phyloP scores from a whole-genome alignment of 805 yeast species.

The Vanderwaltozyma yarrowii region DNA sequence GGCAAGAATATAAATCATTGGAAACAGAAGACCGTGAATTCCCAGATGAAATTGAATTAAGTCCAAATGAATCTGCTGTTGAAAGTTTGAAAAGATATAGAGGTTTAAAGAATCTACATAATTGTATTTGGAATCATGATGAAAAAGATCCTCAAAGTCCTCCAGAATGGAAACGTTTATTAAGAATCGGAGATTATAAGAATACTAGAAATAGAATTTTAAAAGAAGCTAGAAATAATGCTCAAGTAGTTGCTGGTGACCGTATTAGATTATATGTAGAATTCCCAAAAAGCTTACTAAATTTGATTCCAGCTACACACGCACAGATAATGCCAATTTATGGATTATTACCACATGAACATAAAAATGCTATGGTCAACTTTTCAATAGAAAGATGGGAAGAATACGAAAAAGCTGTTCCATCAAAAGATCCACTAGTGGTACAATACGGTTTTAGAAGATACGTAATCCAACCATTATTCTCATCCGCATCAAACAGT shows the following conservation, averaged over 20 bases:
- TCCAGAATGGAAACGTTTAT: conserved; percentile 61
- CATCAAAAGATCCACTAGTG: conserved; percentile 68
- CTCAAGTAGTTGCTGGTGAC: conserved; percentile 52
- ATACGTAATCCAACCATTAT: conserved; percentile 69
- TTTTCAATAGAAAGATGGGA: conserved; percentile 82
- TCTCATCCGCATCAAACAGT: conserved; percentile 66
- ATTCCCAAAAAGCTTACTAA: conserved; percentile 41
- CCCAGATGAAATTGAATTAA: conserved; percentile 89
- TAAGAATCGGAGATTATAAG: conserved; percentile 65
- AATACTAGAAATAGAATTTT: conserved; percentile 60
- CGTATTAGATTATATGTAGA: conserved; percentile 48
- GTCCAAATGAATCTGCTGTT: conserved; percentile 63
- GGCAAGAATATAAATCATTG: conserved; percentile 51
- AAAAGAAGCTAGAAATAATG: conserved; percentile 44
- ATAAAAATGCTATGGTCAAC: conserved; percentile 73
- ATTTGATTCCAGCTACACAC: conserved; percentile 36
- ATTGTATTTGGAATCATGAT: conserved; percentile 79
- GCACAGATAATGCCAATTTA: conserved; percentile 45
- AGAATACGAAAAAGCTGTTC: conserved; percentile 75
- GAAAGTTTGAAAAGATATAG: conserved; percentile 71
- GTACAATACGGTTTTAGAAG: conserved; percentile 94
- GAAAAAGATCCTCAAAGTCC: conserved; percentile 75
- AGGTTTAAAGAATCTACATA: conserved; percentile 74
- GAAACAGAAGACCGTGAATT: conserved; percentile 83
- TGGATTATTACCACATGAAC: conserved; percentile 76